These are phyloP conservation scores for Solanum rostratum DNA, from an alignment of 257 asterid species.

Conservation along the genomic window DNA sequence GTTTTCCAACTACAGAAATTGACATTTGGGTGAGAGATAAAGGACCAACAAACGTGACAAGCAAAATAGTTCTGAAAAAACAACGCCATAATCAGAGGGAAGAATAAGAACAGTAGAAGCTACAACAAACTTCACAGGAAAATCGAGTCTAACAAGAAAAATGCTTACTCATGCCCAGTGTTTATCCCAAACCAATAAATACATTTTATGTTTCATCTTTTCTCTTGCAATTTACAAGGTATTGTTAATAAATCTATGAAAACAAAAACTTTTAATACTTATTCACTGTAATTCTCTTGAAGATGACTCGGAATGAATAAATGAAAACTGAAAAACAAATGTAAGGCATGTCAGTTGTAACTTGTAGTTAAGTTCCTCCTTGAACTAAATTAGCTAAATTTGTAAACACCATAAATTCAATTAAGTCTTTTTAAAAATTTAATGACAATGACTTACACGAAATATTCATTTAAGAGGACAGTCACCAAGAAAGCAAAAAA, in stretches of 20 bases:
- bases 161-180: not conserved
- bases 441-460: not conserved
- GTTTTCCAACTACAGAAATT: not conserved
- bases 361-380: not conserved
- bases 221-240: not conserved
- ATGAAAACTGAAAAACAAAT: not conserved
- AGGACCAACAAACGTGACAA: not conserved
- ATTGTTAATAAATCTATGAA: not conserved
- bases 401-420: not conserved
- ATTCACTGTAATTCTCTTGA: not conserved
- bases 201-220: not conserved
- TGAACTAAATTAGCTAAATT: not conserved
- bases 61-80: not conserved
- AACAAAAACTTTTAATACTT: not conserved
- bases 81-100: not conserved
- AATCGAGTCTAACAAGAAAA: not conserved
- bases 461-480: not conserved
- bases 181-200: not conserved
- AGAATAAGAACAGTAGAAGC: not conserved
- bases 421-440: not conserved
- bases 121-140: not conserved
- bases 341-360: not conserved
- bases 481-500: not conserved
- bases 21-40: not conserved
- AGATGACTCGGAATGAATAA: not conserved